Base-by-base conservation (phyloP, 495 filamentous ascomycete genomes). In the Neohortaea acidophila region DNA sequence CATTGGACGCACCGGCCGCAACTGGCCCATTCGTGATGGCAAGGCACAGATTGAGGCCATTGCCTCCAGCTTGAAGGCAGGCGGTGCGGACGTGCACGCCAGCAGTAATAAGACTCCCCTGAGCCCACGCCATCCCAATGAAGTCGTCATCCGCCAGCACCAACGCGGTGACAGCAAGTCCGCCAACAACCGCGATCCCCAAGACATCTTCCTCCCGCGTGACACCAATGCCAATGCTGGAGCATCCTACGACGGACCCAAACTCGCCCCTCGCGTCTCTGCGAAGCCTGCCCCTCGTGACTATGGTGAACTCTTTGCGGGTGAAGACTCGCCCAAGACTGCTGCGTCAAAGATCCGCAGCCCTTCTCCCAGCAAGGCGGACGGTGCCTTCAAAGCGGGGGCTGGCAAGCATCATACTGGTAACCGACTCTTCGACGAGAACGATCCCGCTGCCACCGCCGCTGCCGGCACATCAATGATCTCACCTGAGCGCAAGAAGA, bases 11-110 rank as follows among this genome's bases (percentile, higher is more conserved):
- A 76, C 81, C 19, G 82, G 79, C 31, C 79, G 77, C 51, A 83
- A 79, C 53, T 97, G 89, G 89, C 89, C 89, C 14, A 87, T 97
- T 58, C 80, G 77, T 43, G 84, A 93, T 52, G 81, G 79, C 40
- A 78, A 73, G 47, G 84, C 92, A 18, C 89, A 96, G 59, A 66
- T 75, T 29, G 30, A 40, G 2, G 36, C 42, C 7, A 34, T 49
- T 14, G 41, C 14, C 20, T 41, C 35, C 30, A 49, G 41, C 33
- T 2, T 49, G 17, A 49, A 45, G 10, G 31, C 41, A 27, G 34
- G 19, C 17, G 45, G 47, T 18, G 15, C 30, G 6, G 28, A 13
- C 9, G 35, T 24, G 8, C 29, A 36, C 12, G 32, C 13, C 11
- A 19, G 13, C 10, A n/a, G n/a, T n/a, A n/a, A n/a, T n/a, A 9